Percentiles rank a stretch among this genome's conserved stretches.
phyloP scores from a whole-genome alignment of 2,329 filamentous ascomycete genomes.

The Aureobasidium namibiae region DNA sequence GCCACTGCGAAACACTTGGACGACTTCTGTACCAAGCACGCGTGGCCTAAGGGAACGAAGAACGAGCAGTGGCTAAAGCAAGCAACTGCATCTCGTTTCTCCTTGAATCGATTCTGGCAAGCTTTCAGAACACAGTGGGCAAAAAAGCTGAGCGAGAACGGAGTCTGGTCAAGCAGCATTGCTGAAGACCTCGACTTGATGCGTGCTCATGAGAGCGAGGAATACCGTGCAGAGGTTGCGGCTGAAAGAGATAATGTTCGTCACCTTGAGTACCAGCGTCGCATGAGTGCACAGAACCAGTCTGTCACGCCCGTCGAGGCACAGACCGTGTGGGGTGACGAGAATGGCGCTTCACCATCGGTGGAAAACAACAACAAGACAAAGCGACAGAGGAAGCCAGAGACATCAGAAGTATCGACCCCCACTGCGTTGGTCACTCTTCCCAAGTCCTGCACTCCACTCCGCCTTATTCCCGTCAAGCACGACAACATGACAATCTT shows the following conservation, averaged over 20 bases:
- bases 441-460: background rate
- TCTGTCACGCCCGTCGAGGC: background rate
- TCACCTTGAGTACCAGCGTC: background rate
- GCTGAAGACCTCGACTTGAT: background rate
- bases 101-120: background rate
- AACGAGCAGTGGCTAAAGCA: background rate
- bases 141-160: background rate
- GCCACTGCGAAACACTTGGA: background rate
- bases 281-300: too few species aligned
- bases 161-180: background rate
- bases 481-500: slow-evolving; percentile 2
- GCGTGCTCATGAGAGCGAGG: background rate
- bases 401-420: background rate
- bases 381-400: background rate
- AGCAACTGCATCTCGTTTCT: background rate
- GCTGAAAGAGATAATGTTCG: background rate
- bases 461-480: background rate
- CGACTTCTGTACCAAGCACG: background rate
- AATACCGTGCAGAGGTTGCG: background rate
- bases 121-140: background rate
- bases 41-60: background rate
- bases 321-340: background rate
- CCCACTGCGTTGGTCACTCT: background rate
- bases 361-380: background rate
- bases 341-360: background rate